phyloP scores from a whole-genome alignment of 345 rosid species.

The Arabis alpina region DNA sequence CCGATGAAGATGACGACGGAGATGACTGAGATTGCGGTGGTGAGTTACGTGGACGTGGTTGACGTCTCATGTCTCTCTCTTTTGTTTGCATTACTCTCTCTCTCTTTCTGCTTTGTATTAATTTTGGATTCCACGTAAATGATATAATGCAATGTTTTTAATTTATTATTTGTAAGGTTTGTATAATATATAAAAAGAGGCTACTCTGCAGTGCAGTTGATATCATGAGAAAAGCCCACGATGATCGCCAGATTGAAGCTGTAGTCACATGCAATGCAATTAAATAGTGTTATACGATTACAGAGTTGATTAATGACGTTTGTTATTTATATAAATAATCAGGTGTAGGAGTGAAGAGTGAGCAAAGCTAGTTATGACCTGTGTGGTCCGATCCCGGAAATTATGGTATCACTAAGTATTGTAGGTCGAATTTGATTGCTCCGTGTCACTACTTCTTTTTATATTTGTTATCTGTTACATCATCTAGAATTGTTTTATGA shows the following conservation, averaged over 20 bases:
- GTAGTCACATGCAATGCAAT: conserved; percentile 45
- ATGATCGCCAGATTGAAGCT: conserved; percentile 45
- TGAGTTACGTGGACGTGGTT: conserved; percentile 39
- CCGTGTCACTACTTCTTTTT: background rate
- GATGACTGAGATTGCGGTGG: conserved; percentile 55
- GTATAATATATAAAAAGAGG: background rate
- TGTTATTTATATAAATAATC: background rate
- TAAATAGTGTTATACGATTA: conserved; percentile 33
- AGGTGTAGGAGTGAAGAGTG: conserved; percentile 32
- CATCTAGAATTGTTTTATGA: too few species aligned
- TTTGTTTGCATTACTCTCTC: background rate
- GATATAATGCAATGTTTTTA: conserved; percentile 25
- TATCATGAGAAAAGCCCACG: conserved; percentile 42
- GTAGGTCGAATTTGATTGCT: conserved; percentile 22
- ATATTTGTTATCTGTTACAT: too few species aligned
- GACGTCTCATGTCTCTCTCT: conserved; percentile 33
- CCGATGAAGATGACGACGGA: conserved; percentile 86
- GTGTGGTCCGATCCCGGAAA: conserved; percentile 31
- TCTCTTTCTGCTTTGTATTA: conserved; percentile 14
- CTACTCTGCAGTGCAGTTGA: conserved; percentile 38
- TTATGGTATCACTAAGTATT: conserved; percentile 25
- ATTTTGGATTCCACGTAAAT: conserved; percentile 31
- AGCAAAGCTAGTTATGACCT: conserved; percentile 37
- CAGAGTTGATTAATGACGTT: conserved; percentile 29
- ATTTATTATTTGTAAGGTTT: background rate